Evolutionary conservation across 768 basidiomycete genomes (phyloP).

Genomic region (Suillus subaureus): DNA sequence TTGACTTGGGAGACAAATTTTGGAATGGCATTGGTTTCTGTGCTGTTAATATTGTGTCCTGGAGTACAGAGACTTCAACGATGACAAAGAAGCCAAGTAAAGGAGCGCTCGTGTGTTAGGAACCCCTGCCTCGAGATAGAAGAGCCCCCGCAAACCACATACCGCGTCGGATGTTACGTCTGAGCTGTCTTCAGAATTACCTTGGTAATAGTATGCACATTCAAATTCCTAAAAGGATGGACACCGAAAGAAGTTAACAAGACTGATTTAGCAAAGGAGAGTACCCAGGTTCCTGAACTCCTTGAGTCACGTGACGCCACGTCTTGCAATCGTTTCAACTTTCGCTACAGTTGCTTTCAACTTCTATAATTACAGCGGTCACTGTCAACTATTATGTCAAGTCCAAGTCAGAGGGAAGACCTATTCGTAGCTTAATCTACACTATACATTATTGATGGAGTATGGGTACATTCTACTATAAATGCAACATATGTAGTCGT

Average conservation of each 20-base stretch:
- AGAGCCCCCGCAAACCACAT: neutral
- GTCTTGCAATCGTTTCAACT: neutral
- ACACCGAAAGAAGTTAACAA: neutral
- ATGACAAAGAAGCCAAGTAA: conserved; percentile 1
- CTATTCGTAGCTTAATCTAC: conserved; percentile 23
- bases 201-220: neutral
- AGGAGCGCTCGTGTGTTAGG: neutral
- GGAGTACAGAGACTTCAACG: neutral
- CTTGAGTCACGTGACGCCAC: neutral
- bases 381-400: neutral
- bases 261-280: neutral
- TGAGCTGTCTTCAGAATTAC: neutral
- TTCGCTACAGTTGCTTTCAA: neutral
- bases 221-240: neutral
- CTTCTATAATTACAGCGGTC: neutral
- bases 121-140: neutral
- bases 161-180: neutral
- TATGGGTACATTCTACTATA: conserved; percentile 38
- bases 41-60: neutral
- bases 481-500: conserved; percentile 34
- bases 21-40: neutral
- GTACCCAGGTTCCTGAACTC: neutral
- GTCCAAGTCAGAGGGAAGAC: neutral
- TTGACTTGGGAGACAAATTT: neutral
- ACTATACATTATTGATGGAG: conserved; percentile 35